Evolutionary conservation across 352 stramenopile species (phyloP).

Genomic region (Globisporangium nodosum): DNA sequence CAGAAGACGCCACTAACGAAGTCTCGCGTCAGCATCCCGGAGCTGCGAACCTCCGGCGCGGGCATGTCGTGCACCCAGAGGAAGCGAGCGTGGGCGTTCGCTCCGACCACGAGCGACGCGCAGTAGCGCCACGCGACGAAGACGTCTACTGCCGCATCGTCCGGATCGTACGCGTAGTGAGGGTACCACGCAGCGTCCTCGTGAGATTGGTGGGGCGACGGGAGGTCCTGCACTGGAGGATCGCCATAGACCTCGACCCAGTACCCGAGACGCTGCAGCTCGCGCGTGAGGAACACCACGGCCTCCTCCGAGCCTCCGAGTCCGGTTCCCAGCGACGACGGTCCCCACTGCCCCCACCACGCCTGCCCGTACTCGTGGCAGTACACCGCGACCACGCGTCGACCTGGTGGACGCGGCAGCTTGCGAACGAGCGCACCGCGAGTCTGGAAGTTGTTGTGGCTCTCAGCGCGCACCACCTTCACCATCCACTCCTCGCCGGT

Average conservation of each 20-base stretch:
- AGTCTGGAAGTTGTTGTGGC: slow-evolving; percentile 19
- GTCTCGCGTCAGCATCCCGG: slow-evolving; percentile 27
- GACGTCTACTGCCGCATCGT: slow-evolving; percentile 58
- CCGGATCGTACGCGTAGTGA: slow-evolving; percentile 57
- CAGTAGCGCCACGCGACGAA: slow-evolving; percentile 91
- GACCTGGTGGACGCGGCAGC: slow-evolving; percentile 17
- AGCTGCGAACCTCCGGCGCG: slow-evolving; percentile 24
- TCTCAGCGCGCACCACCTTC: slow-evolving; percentile 28
- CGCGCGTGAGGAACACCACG: slow-evolving; percentile 80
- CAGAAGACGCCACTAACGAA: slow-evolving; percentile 70
- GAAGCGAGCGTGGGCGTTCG: slow-evolving; percentile 25
- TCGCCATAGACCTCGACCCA: slow-evolving; percentile 86
- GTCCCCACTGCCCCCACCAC: slow-evolving; percentile 88
- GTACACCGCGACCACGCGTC: slow-evolving; percentile 73
- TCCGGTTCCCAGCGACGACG: slow-evolving; percentile 54
- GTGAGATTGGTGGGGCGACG: slow-evolving; percentile 7
- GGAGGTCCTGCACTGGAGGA: slow-evolving; percentile 39
- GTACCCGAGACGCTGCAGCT: slow-evolving; percentile 78
- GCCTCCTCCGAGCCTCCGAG: slow-evolving; percentile 90
- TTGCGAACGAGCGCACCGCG: slow-evolving; percentile 25
- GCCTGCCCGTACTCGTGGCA: slow-evolving; percentile 90
- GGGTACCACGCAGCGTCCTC: slow-evolving; percentile 67
- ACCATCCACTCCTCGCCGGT: slow-evolving; percentile 27
- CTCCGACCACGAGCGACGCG: slow-evolving; percentile 63
- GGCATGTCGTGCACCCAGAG: slow-evolving; percentile 88